Percentiles rank a stretch among this genome's conserved stretches.
phyloP scores from a whole-genome alignment of 192 early-diverging fungal genomes.

The Umbelopsis sp. region DNA sequence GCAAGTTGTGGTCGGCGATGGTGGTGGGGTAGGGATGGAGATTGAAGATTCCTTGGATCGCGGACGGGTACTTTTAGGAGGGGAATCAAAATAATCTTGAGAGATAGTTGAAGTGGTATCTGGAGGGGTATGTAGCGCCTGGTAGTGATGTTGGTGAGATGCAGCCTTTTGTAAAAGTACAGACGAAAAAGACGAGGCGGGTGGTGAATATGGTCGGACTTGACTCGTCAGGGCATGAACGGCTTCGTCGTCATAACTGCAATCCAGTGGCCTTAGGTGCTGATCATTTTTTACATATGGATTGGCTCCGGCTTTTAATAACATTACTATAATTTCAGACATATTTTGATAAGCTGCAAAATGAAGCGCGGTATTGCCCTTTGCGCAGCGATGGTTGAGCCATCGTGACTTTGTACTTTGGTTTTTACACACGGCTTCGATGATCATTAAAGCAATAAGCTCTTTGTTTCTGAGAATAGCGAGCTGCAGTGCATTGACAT shows the following conservation, averaged over 20 bases:
- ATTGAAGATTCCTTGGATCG: neutral
- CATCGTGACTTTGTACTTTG: slow-evolving; percentile 8
- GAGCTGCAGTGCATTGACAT: slow-evolving; percentile 35
- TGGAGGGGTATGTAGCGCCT: neutral
- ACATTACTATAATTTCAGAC: slow-evolving; percentile 10
- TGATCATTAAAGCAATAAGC: slow-evolving; percentile 6
- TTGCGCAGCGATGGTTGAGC: slow-evolving; percentile 31
- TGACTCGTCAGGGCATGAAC: neutral
- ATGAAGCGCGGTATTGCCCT: slow-evolving; percentile 26
- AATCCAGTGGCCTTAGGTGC: neutral
- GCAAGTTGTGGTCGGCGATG: slow-evolving; percentile 1
- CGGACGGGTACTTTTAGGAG: neutral
- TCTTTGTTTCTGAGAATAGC: slow-evolving; percentile 18
- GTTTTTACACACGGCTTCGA: slow-evolving; percentile 11
- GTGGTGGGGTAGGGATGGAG: neutral
- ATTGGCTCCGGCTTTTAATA: slow-evolving; percentile 23
- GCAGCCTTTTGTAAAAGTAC: slow-evolving; percentile 4
- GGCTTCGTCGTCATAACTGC: neutral
- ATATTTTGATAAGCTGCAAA: slow-evolving; percentile 22
- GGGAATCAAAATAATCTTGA: slow-evolving; percentile 10
- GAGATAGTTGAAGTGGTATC: neutral
- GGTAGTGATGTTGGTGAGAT: neutral
- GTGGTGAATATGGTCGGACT: neutral
- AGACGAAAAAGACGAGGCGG: neutral
- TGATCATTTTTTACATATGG: neutral